A percentile compares a stretch with the other conserved stretches of the same genome.
These are phyloP conservation scores for Anastatica hierochuntica DNA, from an alignment of 345 rosid genomes.

Conservation along the genomic window DNA sequence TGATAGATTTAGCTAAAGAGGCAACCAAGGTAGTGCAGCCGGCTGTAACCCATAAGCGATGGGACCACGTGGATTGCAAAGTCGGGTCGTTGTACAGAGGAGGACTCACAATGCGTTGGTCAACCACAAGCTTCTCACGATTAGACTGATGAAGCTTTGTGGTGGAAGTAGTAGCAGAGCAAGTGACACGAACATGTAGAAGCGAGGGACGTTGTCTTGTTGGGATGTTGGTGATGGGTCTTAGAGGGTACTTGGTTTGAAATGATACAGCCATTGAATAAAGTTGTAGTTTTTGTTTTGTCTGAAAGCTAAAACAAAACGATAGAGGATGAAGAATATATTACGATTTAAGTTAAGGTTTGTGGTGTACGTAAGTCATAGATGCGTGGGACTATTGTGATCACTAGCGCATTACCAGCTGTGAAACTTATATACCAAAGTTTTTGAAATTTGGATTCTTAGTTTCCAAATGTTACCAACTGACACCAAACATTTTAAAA, in stretches of 20 bases:
- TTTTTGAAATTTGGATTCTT: no score
- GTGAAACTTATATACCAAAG: no score
- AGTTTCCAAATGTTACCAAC: no score
- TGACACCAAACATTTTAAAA: no score
- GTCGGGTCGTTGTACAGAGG: slow-evolving; percentile 33
- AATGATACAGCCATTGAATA: slow-evolving; percentile 41
- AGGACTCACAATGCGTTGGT: slow-evolving; percentile 9
- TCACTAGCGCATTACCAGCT: no score
- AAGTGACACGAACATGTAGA: not conserved
- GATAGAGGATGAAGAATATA: not conserved
- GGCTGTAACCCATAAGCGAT: slow-evolving; percentile 52
- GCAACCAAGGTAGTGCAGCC: slow-evolving; percentile 51
- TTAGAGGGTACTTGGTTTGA: slow-evolving; percentile 34
- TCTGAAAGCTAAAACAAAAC: no score
- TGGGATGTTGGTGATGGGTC: slow-evolving; percentile 13
- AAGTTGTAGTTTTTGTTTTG: no score
- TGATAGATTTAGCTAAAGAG: slow-evolving; percentile 40
- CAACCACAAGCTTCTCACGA: slow-evolving; percentile 16
- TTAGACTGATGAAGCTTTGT: slow-evolving; percentile 11
- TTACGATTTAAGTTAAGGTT: no score
- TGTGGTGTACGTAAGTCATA: no score
- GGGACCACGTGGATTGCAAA: slow-evolving; percentile 60
- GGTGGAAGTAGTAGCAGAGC: slow-evolving; percentile 32
- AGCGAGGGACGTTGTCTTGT: not conserved
- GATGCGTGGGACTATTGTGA: no score